Percentiles rank a stretch among this genome's conserved stretches.
These are phyloP conservation scores for Monosporascus sp. DNA, from an alignment of 2,329 filamentous ascomycete genomes.

Conservation along the genomic window DNA sequence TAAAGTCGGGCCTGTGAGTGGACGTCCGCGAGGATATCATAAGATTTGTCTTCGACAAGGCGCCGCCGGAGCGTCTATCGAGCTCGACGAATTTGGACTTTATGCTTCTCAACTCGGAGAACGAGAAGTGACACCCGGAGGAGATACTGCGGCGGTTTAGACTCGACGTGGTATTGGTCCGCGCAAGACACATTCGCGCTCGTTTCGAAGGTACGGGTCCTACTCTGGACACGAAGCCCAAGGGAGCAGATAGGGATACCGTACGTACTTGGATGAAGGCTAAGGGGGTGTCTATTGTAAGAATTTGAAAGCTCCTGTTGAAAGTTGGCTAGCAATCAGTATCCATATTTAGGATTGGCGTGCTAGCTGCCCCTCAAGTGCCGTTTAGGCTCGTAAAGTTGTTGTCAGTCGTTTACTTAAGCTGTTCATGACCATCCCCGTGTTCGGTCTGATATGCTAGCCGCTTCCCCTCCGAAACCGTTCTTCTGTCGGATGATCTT, in stretches of 20 bases:
- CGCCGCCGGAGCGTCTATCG: slow-evolving; percentile 3
- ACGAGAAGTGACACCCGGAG: slow-evolving; percentile 13
- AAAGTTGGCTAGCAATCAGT: too few relatives aligned
- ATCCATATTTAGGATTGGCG: too few relatives aligned
- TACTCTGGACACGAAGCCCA: slow-evolving; percentile 8
- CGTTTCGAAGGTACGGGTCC: slow-evolving; percentile 7
- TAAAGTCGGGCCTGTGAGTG: slow-evolving; percentile 9
- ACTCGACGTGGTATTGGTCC: slow-evolving; percentile 2
- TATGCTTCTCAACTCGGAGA: slow-evolving; percentile 11
- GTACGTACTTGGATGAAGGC: neutral
- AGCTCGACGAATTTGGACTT: slow-evolving; percentile 4
- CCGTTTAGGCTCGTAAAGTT: too few relatives aligned
- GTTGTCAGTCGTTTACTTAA: too few relatives aligned
- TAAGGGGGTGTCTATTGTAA: neutral
- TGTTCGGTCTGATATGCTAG: too few relatives aligned
- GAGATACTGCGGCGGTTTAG: slow-evolving; percentile 12
- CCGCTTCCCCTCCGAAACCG: too few relatives aligned
- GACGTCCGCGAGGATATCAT: slow-evolving; percentile 11
- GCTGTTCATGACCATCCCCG: too few relatives aligned
- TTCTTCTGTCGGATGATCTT: too few relatives aligned
- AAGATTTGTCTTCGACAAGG: slow-evolving; percentile 12
- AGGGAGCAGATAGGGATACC: slow-evolving; percentile 1
- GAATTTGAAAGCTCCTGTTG: too few relatives aligned
- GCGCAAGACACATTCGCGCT: slow-evolving; percentile 1
- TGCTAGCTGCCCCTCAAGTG: too few relatives aligned